Conservation (phyloP, 2,329 filamentous ascomycete genomes). For the Xylariaceae sp. region DNA sequence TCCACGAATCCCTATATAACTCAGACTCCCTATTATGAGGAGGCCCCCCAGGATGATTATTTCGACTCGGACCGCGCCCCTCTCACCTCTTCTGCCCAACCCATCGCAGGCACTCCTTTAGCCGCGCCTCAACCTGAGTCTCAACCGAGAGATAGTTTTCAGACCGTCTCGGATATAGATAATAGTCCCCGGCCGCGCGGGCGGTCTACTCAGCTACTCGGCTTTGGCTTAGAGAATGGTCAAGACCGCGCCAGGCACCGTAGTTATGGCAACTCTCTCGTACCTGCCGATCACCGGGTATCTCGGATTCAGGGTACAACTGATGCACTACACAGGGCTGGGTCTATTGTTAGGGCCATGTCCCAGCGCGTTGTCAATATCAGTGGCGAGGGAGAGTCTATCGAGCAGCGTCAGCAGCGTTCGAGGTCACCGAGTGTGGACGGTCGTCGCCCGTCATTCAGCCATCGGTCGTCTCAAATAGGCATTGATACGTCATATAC, state of each 20-base stretch:
- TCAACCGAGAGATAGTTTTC: slow-evolving; percentile 61
- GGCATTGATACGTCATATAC: slow-evolving; percentile 59
- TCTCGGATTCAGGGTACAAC: slow-evolving; percentile 70
- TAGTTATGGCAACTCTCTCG: slow-evolving; percentile 64
- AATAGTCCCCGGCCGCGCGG: slow-evolving; percentile 60
- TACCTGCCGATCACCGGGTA: slow-evolving; percentile 57
- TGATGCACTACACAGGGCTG: slow-evolving; percentile 70
- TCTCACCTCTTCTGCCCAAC: slow-evolving; percentile 61
- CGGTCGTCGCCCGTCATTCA: slow-evolving; percentile 54
- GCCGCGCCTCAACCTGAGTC: slow-evolving; percentile 48
- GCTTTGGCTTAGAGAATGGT: slow-evolving; percentile 64
- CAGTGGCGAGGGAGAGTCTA: slow-evolving; percentile 86
- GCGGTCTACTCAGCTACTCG: slow-evolving; percentile 58
- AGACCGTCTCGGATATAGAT: slow-evolving; percentile 59
- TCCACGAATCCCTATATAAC: slow-evolving; percentile 42
- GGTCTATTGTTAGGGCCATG: slow-evolving; percentile 82
- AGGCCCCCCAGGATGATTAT: slow-evolving; percentile 48
- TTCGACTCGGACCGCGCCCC: slow-evolving; percentile 66
- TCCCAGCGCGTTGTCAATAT: slow-evolving; percentile 98
- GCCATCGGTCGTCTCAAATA: slow-evolving; percentile 52
- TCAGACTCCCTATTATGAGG: slow-evolving; percentile 52
- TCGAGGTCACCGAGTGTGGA: slow-evolving; percentile 62
- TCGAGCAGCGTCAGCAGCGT: slow-evolving; percentile 74
- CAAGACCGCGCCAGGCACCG: slow-evolving; percentile 57
- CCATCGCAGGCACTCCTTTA: slow-evolving; percentile 58